phyloP scores from a whole-genome alignment of 495 filamentous ascomycete genomes.

The Aspergillus funiculosus region DNA sequence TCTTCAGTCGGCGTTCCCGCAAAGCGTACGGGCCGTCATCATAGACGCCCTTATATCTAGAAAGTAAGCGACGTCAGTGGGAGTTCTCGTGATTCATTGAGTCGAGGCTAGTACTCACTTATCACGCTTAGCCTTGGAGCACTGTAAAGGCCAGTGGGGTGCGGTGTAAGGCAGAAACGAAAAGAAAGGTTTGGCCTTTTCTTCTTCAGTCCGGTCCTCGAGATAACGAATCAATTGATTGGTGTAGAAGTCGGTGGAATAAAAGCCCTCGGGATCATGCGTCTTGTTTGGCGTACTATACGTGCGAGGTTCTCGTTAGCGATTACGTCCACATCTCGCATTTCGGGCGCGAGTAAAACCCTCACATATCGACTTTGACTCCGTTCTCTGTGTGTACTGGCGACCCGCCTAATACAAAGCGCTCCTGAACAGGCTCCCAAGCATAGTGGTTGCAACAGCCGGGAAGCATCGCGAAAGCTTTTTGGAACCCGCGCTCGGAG shows the following conservation, averaged over 20 bases:
- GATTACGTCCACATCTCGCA: too few species aligned
- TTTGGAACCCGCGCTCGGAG: conserved; percentile 39
- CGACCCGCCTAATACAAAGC: background rate
- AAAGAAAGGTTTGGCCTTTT: conserved; percentile 39
- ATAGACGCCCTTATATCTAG: conserved; percentile 35
- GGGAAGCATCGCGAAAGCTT: conserved; percentile 37
- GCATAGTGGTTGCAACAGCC: conserved; percentile 34
- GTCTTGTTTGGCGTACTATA: conserved; percentile 8
- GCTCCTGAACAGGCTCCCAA: background rate
- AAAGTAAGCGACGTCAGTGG: conserved; percentile 13
- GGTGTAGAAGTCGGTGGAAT: conserved; percentile 34
- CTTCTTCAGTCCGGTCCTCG: conserved; percentile 33
- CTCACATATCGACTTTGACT: background rate
- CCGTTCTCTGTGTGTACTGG: background rate
- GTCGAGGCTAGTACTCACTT: conserved; percentile 17
- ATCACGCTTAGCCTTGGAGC: background rate
- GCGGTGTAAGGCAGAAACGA: conserved; percentile 40
- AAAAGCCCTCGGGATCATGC: conserved; percentile 37
- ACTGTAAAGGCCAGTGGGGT: conserved; percentile 43
- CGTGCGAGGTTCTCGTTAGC: background rate
- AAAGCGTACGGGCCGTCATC: conserved; percentile 39
- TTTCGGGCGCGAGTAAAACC: too few species aligned
- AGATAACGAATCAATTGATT: conserved; percentile 35
- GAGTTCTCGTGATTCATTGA: conserved; percentile 2
- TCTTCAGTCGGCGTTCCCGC: conserved; percentile 26